A percentile compares a stretch with the other conserved stretches of the same genome.
phyloP scores from a whole-genome alignment of 805 yeast genomes.

The Kuraishia capsulata region DNA sequence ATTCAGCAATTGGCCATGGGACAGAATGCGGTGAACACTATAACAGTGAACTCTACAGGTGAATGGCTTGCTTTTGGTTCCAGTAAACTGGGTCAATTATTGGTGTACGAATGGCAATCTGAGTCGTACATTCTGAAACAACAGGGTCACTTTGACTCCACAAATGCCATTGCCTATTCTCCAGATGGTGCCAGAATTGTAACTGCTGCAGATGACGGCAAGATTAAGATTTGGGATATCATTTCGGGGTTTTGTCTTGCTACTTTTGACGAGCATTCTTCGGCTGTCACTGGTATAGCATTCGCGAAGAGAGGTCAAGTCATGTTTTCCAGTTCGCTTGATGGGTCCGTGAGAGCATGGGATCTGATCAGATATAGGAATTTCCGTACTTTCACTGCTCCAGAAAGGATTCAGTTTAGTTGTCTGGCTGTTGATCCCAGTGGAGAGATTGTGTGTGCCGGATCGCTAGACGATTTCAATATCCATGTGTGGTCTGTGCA shows the following conservation, averaged over 20 bases:
- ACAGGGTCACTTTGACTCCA: conserved; percentile 93
- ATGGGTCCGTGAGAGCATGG: conserved; percentile 97
- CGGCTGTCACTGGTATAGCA: conserved; percentile 80
- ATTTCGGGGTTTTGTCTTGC: conserved; percentile 85
- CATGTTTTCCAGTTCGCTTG: conserved; percentile 81
- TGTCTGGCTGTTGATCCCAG: conserved; percentile 93
- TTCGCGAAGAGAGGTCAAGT: conserved; percentile 90
- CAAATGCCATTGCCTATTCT: conserved; percentile 77
- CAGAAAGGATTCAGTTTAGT: conserved; percentile 79
- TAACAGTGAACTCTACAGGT: conserved; percentile 71
- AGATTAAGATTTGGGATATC: conserved; percentile 94
- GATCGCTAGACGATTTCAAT: conserved; percentile 81
- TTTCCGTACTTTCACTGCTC: conserved; percentile 89
- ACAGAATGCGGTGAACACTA: conserved; percentile 78
- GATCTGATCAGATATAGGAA: conserved; percentile 88
- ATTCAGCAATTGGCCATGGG: conserved; percentile 90
- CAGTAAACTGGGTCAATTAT: conserved; percentile 77
- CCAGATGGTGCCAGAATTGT: conserved; percentile 92
- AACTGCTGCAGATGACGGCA: conserved; percentile 95
- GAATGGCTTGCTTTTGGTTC: conserved; percentile 98
- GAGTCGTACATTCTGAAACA: conserved; percentile 92
- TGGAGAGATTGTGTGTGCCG: conserved; percentile 95
- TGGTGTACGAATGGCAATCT: conserved; percentile 98
- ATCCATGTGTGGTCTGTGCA: conserved; percentile 97
- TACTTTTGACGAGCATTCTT: conserved; percentile 85